phyloP scores from a whole-genome alignment of 176 grass and related monocot species.

The Triticum turgidum region DNA sequence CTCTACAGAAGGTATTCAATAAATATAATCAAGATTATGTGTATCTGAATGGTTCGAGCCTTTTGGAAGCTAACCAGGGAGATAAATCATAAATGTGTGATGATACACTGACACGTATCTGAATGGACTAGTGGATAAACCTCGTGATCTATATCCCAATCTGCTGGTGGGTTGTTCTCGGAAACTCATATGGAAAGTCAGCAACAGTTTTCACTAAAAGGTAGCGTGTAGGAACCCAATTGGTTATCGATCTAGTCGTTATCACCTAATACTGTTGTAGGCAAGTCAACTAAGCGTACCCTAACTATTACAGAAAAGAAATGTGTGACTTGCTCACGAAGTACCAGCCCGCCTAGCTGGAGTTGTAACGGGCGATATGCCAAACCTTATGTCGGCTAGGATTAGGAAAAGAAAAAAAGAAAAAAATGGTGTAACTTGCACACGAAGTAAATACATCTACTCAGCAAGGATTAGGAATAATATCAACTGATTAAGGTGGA shows the following conservation, averaged over 20 bases:
- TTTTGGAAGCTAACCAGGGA: too few species aligned
- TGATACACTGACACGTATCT: not conserved
- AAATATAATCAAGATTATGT: not conserved
- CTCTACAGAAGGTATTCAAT: not conserved
- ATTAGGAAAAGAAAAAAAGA: too few species aligned
- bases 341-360: too few species aligned
- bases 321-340: too few species aligned
- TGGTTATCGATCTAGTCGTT: not conserved
- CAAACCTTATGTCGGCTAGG: too few species aligned
- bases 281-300: not conserved
- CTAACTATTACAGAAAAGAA: not conserved
- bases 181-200: not conserved
- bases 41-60: not conserved
- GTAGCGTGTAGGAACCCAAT: not conserved
- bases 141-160: conserved; percentile 20
- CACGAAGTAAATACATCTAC: not conserved
- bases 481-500: not conserved
- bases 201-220: not conserved
- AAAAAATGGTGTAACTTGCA: not conserved
- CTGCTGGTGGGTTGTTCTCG: not conserved
- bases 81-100: too few species aligned
- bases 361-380: too few species aligned
- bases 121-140: conserved; percentile 4
- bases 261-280: not conserved
- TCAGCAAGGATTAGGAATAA: not conserved